Evolutionary conservation across 2,329 filamentous ascomycete genomes (phyloP).

Genomic region (Alternaria arborescens): DNA sequence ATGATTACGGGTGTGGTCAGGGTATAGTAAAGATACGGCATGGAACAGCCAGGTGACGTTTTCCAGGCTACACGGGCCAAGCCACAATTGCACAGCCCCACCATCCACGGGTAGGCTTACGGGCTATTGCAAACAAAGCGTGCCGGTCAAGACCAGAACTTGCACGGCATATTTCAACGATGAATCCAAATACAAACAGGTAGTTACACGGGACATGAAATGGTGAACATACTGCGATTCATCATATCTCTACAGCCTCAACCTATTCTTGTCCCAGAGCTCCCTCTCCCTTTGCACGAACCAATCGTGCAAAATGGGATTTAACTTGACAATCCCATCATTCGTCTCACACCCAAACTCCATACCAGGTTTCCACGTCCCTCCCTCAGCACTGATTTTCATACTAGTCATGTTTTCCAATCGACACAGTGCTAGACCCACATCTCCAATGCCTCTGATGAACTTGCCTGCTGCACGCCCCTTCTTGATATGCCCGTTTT

Average conservation of each 20-base stretch:
- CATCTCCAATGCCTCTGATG: constrained; percentile 79
- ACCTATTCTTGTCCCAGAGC: constrained; percentile 41
- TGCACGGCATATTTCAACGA: neutral
- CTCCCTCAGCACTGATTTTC: constrained; percentile 71
- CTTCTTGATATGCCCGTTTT: constrained; percentile 52
- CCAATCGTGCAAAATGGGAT: constrained; percentile 84
- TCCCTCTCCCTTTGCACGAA: constrained; percentile 53
- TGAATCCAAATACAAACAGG: neutral
- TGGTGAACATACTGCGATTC: neutral
- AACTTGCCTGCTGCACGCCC: constrained; percentile 82
- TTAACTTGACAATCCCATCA: constrained; percentile 47
- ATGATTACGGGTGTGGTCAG: neutral
- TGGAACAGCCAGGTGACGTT: constrained; percentile 11
- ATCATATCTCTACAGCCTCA: constrained; percentile 16
- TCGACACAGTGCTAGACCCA: constrained; percentile 86
- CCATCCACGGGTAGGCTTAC: constrained; percentile 10
- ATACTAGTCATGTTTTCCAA: constrained; percentile 91
- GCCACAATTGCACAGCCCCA: constrained; percentile 37
- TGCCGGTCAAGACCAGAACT: neutral
- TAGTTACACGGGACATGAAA: too few species aligned
- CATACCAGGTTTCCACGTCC: constrained; percentile 66
- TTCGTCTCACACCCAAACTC: constrained; percentile 52
- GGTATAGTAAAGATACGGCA: neutral
- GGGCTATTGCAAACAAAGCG: neutral
- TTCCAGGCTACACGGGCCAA: constrained; percentile 14